Evolutionary conservation across 2,329 filamentous ascomycete species (phyloP).

Genomic region (Botryotinia calthae): DNA sequence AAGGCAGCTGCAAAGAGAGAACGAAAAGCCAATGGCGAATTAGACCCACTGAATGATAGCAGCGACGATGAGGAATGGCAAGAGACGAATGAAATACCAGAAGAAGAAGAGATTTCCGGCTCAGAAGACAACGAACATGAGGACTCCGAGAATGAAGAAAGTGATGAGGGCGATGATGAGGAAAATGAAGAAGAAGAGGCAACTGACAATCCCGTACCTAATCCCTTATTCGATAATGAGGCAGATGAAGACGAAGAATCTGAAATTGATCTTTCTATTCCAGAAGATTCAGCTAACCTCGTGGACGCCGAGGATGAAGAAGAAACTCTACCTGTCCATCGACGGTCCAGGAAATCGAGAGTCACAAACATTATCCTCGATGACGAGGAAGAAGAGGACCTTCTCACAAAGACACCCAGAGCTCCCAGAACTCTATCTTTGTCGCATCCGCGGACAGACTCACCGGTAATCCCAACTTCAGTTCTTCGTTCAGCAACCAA

Average conservation of each 20-base stretch:
- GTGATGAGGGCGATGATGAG: conserved; percentile 20
- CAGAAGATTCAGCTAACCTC: conserved; percentile 31
- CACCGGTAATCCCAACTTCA: conserved; percentile 55
- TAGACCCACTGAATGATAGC: conserved; percentile 47
- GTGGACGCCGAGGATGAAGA: conserved; percentile 37
- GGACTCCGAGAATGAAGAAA: conserved; percentile 41
- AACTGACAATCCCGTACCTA: conserved; percentile 38
- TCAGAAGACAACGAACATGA: conserved; percentile 43
- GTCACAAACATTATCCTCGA: conserved; percentile 41
- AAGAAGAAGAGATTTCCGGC: conserved; percentile 42
- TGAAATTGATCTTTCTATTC: conserved; percentile 37
- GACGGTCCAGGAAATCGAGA: conserved; percentile 26
- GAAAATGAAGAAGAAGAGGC: conserved; percentile 47
- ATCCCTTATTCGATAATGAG: conserved; percentile 36
- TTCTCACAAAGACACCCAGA: conserved; percentile 27
- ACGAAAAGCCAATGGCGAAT: conserved; percentile 45
- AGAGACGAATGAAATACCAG: conserved; percentile 45
- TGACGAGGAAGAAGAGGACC: conserved; percentile 44
- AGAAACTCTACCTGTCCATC: conserved; percentile 27
- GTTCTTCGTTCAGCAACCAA: conserved; percentile 68
- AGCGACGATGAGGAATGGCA: conserved; percentile 56
- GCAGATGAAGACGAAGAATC: conserved; percentile 42
- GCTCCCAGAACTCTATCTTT: conserved; percentile 34
- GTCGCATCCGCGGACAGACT: conserved; percentile 42
- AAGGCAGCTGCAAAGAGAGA: conserved; percentile 69